Base-by-base conservation (phyloP, 179 eudicot species). In the Spergularia azorica region DNA sequence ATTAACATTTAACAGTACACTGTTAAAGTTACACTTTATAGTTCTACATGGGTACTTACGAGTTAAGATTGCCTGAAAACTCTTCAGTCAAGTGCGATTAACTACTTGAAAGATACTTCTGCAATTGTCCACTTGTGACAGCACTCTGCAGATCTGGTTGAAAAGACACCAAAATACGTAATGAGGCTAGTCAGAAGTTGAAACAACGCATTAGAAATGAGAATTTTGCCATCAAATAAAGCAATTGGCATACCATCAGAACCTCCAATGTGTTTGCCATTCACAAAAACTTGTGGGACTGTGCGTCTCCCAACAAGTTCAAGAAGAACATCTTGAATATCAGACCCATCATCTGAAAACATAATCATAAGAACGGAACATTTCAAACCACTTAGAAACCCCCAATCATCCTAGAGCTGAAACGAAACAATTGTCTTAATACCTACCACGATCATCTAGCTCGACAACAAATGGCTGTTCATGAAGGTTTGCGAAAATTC, bases 211-310 rank as follows among this genome's bases (percentile, higher is more conserved):
- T 21, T 8, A 20, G 39, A 62, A 48, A 70, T 59, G 41, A 7
- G 17, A 12, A 6, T 9, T 13, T 38, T 7, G 64, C 20, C 16
- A 62, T 9, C 41, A 1, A 36, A 63, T 16, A 51, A 67, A 38
- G 55, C 68, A 74, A 68, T 51, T 67, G 67, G 57, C 90, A 56
- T 76, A 93, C 98, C 98, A 80, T 93, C 98, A 71, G 89, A 90
- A 59, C 98, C 98, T 79, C 97, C 98, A 68, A 95, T 86, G 85
- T 95, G 98, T 80, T 95, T 90, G 67, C 98, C 98, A 67, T 95
- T 95, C 55, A 95, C 93, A 85, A 95, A 95, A 54, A 95, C 89
- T 85, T 95, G 98, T 17, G 98, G 98, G 79, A 95, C 98, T 58
- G 98, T 95, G 54, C 91, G 91, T 48, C 90, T 90, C 57, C 98